Conservation (phyloP, 2,329 filamentous ascomycete species). For the Pezicula rhizophila region DNA sequence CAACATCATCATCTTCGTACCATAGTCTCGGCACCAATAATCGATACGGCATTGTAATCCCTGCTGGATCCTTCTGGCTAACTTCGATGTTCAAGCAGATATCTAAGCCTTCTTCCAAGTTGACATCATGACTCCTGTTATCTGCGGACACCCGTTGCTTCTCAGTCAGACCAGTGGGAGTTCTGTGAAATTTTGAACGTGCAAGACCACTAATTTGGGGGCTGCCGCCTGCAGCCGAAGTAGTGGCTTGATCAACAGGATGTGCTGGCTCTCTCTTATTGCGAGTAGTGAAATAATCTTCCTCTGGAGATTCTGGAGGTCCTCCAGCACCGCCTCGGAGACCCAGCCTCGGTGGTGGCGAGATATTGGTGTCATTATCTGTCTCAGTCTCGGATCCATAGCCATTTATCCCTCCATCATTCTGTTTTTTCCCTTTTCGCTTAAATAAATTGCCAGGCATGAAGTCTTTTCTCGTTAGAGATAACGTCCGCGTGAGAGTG, state of each 20-base stretch:
- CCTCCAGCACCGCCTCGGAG: slow-evolving; percentile 34
- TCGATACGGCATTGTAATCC: slow-evolving; percentile 82
- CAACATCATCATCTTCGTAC: slow-evolving; percentile 32
- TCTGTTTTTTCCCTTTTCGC: slow-evolving; percentile 32
- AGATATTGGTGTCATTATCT: slow-evolving; percentile 18
- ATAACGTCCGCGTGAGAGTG: slow-evolving; percentile 52
- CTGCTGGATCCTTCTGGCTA: slow-evolving; percentile 75
- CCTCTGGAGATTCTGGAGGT: slow-evolving; percentile 34
- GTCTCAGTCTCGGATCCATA: slow-evolving; percentile 42
- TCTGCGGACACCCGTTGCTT: slow-evolving; percentile 52
- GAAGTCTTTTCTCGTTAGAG: slow-evolving; percentile 50
- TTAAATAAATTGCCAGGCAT: slow-evolving; percentile 38
- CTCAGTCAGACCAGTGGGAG: slow-evolving; percentile 60
- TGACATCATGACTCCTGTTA: slow-evolving; percentile 50
- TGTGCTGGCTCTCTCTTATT: slow-evolving; percentile 3
- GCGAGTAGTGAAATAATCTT: slow-evolving; percentile 42
- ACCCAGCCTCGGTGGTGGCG: slow-evolving; percentile 8
- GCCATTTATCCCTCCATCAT: slow-evolving; percentile 51
- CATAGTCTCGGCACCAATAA: slow-evolving; percentile 75
- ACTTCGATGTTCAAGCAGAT: slow-evolving; percentile 88
- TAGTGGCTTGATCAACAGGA: slow-evolving; percentile 13
- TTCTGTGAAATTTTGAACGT: slow-evolving; percentile 50
- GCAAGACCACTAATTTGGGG: slow-evolving; percentile 9
- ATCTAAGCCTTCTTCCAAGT: slow-evolving; percentile 79
- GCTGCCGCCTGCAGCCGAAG: slow-evolving; percentile 16